Conservation (phyloP, 169 alveolate genomes). For the Plasmodium billcollinsi region DNA sequence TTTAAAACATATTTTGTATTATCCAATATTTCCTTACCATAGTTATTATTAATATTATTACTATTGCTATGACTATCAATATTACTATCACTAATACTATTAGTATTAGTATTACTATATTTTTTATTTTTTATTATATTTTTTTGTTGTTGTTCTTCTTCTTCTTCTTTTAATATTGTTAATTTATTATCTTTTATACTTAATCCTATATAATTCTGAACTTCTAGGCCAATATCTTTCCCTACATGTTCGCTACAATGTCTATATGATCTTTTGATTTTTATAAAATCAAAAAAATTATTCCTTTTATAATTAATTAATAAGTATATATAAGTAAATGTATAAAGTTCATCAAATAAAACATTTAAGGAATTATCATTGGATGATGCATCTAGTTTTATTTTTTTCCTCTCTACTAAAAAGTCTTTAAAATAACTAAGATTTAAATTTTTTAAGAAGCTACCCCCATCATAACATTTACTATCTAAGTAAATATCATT, state of each 20-base stretch:
- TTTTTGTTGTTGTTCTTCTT: not conserved
- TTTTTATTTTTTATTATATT: not conserved
- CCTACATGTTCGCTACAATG: slow-evolving; percentile 72
- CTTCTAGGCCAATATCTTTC: slow-evolving; percentile 55
- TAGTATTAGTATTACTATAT: not conserved
- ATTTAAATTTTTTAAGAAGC: slow-evolving; percentile 28
- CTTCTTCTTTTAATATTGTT: not conserved
- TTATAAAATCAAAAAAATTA: slow-evolving; percentile 64
- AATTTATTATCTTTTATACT: not conserved
- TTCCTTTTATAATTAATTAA: slow-evolving; percentile 43
- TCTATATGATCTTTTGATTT: slow-evolving; percentile 38
- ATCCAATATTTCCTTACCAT: not conserved
- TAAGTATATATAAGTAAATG: slow-evolving; percentile 27
- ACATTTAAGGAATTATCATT: not conserved
- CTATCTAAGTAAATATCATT: not conserved
- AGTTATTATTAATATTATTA: not conserved
- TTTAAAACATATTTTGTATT: slow-evolving; percentile 34
- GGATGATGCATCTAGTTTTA: not conserved
- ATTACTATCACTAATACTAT: not conserved
- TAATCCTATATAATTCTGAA: slow-evolving; percentile 39
- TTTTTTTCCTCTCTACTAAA: slow-evolving; percentile 31
- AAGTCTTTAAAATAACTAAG: slow-evolving; percentile 38
- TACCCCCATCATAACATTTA: not conserved
- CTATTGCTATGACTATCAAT: not conserved
- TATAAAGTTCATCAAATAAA: slow-evolving; percentile 60